Base-by-base conservation (phyloP, 495 filamentous ascomycete genomes). In the Aspergillus ellipticus region DNA sequence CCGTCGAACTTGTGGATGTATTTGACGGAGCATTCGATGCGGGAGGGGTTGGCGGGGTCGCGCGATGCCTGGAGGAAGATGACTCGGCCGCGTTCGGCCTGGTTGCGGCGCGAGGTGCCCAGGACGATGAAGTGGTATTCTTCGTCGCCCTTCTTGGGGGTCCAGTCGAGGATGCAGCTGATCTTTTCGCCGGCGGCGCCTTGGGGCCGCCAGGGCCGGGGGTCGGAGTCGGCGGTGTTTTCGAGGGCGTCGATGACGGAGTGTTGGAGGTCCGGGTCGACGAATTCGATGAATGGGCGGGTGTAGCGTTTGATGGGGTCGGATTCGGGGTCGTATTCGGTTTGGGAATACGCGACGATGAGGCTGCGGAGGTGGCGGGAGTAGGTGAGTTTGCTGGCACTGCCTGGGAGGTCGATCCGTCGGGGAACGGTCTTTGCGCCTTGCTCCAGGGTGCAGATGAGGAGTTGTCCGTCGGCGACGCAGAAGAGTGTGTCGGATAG, bases 141-240 rank as follows among this genome's bases (percentile, higher is more conserved):
- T n/a, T 76, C 62, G 9, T 66, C 71, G 19, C 66, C 65, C 54
- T 65, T 67, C 41, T 60, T 61, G 24, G 75, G 77, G 7, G 66
- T 70, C 79, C 79, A 82, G 54, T 82, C 79, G 16, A 75, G 52
- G 10, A 81, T 75, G 49, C 75, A 79, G 26, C 72, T 74, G 47
- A 80, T 71, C 13, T 65, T 73, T 57, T 82, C 79, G 6, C 77
- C 77, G n/a, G 69, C 64, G 26, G 66, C 61, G 11, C 64, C 66
- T 35, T 63, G 61, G 17, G 70, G 70, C 56, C 69, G 65, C 70
- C 70, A 71, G 20, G 61, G 62, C 6, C 57, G 53, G 15, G 49
- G 28, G 2, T 52, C 54, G 1, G 58, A 49, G 2, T 57, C 37
- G 0, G 24, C 51, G 8, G 29, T 15, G 24, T 52, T 22, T n/a